A percentile compares a stretch with the other conserved stretches of the same genome.
Conservation (phyloP, 306 rosid genomes). For the Sphenostylis stenocarpa region DNA sequence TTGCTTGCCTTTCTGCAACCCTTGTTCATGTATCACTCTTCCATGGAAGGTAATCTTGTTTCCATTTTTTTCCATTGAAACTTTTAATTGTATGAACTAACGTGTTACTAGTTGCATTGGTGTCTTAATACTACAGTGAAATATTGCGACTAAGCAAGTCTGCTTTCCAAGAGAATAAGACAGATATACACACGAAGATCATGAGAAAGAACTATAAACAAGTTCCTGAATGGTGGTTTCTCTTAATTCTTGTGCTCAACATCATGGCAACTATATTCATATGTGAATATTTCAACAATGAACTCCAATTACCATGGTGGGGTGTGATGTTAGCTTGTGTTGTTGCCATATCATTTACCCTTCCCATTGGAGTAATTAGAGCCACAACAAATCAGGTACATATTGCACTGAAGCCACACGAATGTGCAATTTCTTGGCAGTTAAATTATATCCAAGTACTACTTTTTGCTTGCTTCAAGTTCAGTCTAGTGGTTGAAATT, state of each 20-base stretch:
- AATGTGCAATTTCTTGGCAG: not conserved
- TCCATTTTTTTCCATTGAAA: not conserved
- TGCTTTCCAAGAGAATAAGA: slow-evolving; percentile 60
- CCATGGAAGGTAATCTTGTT: slow-evolving; percentile 59
- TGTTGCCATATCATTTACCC: slow-evolving; percentile 68
- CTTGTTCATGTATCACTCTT: slow-evolving; percentile 72
- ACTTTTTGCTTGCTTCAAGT: not conserved
- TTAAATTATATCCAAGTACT: not conserved
- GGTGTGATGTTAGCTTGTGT: slow-evolving; percentile 73
- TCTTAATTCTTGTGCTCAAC: slow-evolving; percentile 60
- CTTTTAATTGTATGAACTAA: not conserved
- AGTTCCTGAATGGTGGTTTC: slow-evolving; percentile 89
- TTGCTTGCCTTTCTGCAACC: slow-evolving; percentile 80
- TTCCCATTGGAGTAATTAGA: slow-evolving; percentile 71
- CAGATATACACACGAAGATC: slow-evolving; percentile 80
- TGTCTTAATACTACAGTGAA: slow-evolving; percentile 50
- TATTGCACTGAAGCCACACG: not conserved
- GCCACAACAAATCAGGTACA: slow-evolving; percentile 84
- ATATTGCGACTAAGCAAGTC: slow-evolving; percentile 70
- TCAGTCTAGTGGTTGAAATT: not conserved
- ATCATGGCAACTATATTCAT: slow-evolving; percentile 48
- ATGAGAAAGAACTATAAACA: slow-evolving; percentile 64
- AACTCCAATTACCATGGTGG: slow-evolving; percentile 89
- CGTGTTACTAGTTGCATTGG: not conserved
- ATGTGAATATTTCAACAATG: slow-evolving; percentile 60